These are phyloP conservation scores for Neophaeococcomyces aloes DNA, from an alignment of 2,329 filamentous ascomycete genomes.

Conservation along the genomic window DNA sequence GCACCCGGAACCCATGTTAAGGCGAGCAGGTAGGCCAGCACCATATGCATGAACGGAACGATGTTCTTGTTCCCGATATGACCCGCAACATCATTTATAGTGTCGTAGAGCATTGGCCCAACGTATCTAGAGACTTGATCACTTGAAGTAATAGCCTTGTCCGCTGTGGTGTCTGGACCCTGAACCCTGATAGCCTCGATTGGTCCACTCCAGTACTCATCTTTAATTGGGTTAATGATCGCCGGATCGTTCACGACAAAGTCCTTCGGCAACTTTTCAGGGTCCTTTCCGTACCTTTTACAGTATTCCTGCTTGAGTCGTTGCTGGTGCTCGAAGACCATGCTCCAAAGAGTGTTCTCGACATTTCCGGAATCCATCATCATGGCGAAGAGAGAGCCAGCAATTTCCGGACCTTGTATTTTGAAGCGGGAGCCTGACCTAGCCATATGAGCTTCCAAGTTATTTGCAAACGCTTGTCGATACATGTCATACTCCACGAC, in stretches of 20 bases:
- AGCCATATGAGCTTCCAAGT: constrained; percentile 40
- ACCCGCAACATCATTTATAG: constrained; percentile 34
- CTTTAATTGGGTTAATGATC: background rate
- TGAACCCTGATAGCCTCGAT: background rate
- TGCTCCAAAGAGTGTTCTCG: constrained; percentile 25
- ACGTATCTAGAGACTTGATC: constrained; percentile 28
- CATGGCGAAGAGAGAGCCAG: constrained; percentile 44
- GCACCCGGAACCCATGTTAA: constrained; percentile 29
- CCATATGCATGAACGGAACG: constrained; percentile 45
- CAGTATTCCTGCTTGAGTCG: constrained; percentile 3
- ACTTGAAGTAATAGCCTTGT: constrained; percentile 6
- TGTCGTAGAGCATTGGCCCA: constrained; percentile 31
- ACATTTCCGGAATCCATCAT: constrained; percentile 45
- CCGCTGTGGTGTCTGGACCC: background rate
- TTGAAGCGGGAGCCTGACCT: constrained; percentile 39
- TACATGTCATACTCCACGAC: constrained; percentile 31
- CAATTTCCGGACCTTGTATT: constrained; percentile 45
- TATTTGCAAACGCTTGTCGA: constrained; percentile 32
- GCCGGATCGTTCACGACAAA: background rate
- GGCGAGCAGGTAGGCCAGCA: constrained; percentile 43
- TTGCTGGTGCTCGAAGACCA: constrained; percentile 15
- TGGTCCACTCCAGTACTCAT: background rate
- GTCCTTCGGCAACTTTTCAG: constrained; percentile 5
- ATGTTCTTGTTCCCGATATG: constrained; percentile 43
- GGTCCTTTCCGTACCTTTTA: background rate